Conservation (phyloP, 2,329 filamentous ascomycete genomes). For the Dactylellina parvicollis region DNA sequence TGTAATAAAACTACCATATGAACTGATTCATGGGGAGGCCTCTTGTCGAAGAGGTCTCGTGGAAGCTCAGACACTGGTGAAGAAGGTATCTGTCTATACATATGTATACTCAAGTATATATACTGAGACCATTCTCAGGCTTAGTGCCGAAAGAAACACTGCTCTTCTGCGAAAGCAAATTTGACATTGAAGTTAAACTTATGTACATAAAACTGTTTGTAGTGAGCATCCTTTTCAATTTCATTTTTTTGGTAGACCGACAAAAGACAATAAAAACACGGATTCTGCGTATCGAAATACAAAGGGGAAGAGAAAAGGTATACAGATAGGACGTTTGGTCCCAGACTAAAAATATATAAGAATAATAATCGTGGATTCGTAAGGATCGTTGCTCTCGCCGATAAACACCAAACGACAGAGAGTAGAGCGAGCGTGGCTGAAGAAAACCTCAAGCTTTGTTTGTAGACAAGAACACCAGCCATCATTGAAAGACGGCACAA, state of each 20-base stretch:
- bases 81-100: no score
- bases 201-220: slow-evolving; percentile 10
- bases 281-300: no score
- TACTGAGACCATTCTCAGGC: no score
- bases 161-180: no score
- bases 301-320: not conserved
- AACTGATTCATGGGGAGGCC: no score
- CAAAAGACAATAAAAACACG: not conserved
- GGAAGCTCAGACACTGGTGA: no score
- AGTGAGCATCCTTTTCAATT: not conserved
- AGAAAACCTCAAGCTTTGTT: no score
- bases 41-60: no score
- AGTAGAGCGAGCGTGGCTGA: not conserved
- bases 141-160: no score
- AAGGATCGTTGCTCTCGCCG: slow-evolving; percentile 7
- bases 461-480: no score
- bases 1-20: not conserved
- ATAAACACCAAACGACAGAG: slow-evolving; percentile 24
- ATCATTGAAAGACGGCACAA: no score
- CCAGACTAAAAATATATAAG: not conserved
- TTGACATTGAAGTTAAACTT: not conserved
- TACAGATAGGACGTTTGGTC: not conserved
- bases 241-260: not conserved
- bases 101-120: no score
- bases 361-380: not conserved